Base-by-base conservation (phyloP, 441 rosid species). In the Erysimum pusillum region DNA sequence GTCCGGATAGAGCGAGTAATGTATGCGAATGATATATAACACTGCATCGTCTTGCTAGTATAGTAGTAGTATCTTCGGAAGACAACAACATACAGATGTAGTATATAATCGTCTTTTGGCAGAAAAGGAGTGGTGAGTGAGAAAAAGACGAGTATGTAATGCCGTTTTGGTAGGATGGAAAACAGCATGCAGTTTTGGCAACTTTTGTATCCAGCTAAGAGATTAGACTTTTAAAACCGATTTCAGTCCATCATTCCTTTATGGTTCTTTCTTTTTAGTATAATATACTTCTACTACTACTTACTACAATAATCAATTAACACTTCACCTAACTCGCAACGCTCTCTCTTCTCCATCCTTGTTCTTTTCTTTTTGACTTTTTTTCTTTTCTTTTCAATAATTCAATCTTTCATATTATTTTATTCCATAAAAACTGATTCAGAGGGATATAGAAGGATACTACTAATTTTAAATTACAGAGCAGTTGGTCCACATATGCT, bases 321-420 rank as follows among this genome's bases (percentile, higher is more conserved):
- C 46, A 34, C 46, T 76, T 70, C 59, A 76, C 80, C 80, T 70
- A 76, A 76, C 45, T 69, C 75, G 32, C 58, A 69, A 76, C 79
- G 74, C 52, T 69, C 57, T 74, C 56, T 45, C n/a, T 15, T 11
- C 58, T 7, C 68, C 61, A 36, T 38, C 41, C 63, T 74, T 66
- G 63, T 63, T 70, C 66, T 63, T 57, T 62, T 63, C 64, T 10
- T 69, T 51, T 62, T 61, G 63, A 60, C 69, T 4, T 67, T 48
- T 65, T 74, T 28, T 48, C 25, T 22, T 38, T 52, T 31, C 14
- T 68, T 31, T 25, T 25, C 28, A 49, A 36, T 67, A 59, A 58
- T 66, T 67, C 44, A 45, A 13, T 10, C 35, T 63, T 45, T 73
- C 31, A 2, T 25, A 22, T 20, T 25, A 25, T 17, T n/a, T 6